phyloP scores from a whole-genome alignment of 768 basidiomycete species.

The Podaxis mareebaensis region DNA sequence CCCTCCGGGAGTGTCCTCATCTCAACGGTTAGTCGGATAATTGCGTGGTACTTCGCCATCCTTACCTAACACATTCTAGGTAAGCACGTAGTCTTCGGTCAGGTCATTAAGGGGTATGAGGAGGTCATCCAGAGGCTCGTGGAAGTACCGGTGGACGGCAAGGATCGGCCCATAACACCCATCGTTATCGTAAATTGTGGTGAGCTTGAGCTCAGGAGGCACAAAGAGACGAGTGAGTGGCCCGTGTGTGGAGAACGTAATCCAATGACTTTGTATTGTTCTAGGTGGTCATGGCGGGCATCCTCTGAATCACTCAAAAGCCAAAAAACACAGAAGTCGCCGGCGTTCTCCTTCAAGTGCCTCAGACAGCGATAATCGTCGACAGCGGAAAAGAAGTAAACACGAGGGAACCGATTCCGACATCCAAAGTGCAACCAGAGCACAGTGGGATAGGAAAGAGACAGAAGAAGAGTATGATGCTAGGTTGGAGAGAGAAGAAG shows the following conservation, averaged over 20 bases:
- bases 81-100: conserved; percentile 52
- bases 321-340: conserved; percentile 19
- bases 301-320: conserved; percentile 10
- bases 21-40: conserved; percentile 55
- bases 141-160: conserved; percentile 68
- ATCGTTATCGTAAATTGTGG: conserved; percentile 78
- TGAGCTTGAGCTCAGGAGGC: conserved; percentile 67
- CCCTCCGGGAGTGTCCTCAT: conserved; percentile 73
- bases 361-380: background rate
- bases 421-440: background rate
- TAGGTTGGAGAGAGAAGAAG: conserved; percentile 66
- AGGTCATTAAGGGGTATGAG: conserved; percentile 59
- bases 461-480: conserved; percentile 77
- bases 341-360: background rate
- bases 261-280: background rate
- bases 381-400: background rate
- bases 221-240: conserved; percentile 29
- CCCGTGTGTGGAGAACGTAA: no score
- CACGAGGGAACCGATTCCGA: background rate
- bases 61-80: conserved; percentile 32
- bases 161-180: conserved; percentile 68
- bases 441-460: conserved; percentile 31
- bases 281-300: background rate
- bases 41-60: conserved; percentile 18
- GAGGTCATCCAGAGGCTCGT: conserved; percentile 60